Evolutionary conservation across 129 eudicot genomes (phyloP).

Genomic region (Lonicera japonica): DNA sequence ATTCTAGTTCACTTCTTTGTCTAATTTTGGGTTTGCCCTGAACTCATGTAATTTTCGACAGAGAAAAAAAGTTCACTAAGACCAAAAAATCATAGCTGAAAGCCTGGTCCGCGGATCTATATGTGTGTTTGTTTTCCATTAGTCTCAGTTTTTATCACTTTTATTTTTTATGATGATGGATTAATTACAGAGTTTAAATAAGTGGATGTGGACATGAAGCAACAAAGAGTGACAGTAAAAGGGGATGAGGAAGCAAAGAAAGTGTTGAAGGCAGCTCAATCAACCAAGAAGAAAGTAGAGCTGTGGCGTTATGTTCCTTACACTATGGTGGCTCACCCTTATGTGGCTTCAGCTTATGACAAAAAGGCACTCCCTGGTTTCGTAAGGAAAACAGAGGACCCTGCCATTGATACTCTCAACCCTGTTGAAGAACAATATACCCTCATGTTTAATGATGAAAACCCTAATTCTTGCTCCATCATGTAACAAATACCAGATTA

Average conservation of each 20-base stretch:
- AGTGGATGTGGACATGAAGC: slow-evolving; percentile 60
- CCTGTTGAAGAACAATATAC: slow-evolving; percentile 60
- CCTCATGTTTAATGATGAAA: slow-evolving; percentile 69
- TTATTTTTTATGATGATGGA: background rate
- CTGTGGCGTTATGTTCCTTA: slow-evolving; percentile 67
- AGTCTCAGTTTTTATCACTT: too few species aligned
- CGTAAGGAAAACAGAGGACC: slow-evolving; percentile 46
- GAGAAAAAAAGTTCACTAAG: too few species aligned
- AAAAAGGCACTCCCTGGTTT: slow-evolving; percentile 65
- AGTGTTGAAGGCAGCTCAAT: slow-evolving; percentile 41
- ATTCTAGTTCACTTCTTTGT: too few species aligned
- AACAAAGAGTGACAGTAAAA: slow-evolving; percentile 64
- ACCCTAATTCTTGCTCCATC: slow-evolving; percentile 53
- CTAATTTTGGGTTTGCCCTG: too few species aligned
- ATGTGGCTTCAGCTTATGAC: slow-evolving; percentile 56
- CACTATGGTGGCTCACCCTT: slow-evolving; percentile 59
- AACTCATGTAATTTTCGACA: too few species aligned
- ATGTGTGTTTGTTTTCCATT: too few species aligned
- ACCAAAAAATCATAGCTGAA: too few species aligned
- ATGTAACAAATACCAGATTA: slow-evolving; percentile 22
- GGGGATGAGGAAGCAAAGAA: slow-evolving; percentile 62
- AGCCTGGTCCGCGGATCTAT: too few species aligned
- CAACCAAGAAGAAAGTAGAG: slow-evolving; percentile 53
- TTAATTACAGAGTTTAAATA: slow-evolving; percentile 46
- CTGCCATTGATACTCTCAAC: slow-evolving; percentile 33